Base-by-base conservation (phyloP, 768 basidiomycete genomes). In the Rhodotorula paludigena region DNA sequence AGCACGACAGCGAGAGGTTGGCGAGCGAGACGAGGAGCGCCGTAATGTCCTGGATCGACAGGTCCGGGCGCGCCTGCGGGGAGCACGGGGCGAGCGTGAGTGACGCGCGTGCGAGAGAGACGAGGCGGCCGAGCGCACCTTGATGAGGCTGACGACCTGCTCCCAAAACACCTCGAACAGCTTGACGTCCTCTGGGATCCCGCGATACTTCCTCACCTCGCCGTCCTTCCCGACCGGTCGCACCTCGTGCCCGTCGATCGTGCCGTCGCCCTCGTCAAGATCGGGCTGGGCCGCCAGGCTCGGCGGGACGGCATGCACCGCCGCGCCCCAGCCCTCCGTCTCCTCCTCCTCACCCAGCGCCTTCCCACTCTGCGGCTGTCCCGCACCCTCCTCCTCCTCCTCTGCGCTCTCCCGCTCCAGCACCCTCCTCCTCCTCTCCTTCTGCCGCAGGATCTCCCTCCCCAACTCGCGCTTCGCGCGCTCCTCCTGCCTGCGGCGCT, bases 91-190 rank as follows among this genome's bases (percentile, higher is more conserved):
- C 28, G 25, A 25, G n/a, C 15, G 48, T 23, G 36, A 49, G 30
- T 12, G 28, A 32, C 18, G 7, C 41, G 12, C 8, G 8, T 12
- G 41, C 11, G 33, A 9, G 28, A 28, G 38, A 21, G 18, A 5
- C 51, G 44, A 56, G 51, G 11, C 49, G 11, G 25, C 47, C 32
- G 44, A 16, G 16, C 28, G 33, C 73, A 90, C 92, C 85, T 93
- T 96, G 82, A 99, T 93, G 35, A 99, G 85, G 77, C 96, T 89
- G 18, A 98, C 93, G 10, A 98, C 91, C 77, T 99, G 96, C 71
- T 89, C 87, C 94, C 96, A 99, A 78, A 98, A 99, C 18, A 98
- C 92, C 77, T 99, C 96, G 69, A 99, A 99, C 58, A 99, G 79
- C 76, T 88, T 90, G 32, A 96, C 96, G 72, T 97, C 84, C 77